These are phyloP conservation scores for Leccinum subtestaceum DNA, from an alignment of 768 basidiomycete genomes.

Conservation along the genomic window DNA sequence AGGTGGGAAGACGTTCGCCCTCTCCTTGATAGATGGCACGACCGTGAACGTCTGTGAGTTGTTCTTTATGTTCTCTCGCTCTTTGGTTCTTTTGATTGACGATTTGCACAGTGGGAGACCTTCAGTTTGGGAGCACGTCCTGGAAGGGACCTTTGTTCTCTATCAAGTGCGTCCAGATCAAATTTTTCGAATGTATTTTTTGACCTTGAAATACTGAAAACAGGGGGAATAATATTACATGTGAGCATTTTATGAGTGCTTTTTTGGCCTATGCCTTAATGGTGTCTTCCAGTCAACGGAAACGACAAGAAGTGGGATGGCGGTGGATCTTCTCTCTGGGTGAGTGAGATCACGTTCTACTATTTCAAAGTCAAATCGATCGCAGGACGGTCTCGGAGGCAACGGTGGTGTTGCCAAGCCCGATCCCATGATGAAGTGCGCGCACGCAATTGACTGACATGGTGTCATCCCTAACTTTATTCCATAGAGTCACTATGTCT, in stretches of 20 bases:
- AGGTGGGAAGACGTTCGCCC: conserved; percentile 47
- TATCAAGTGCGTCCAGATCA: conserved; percentile 37
- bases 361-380: neutral
- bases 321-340: conserved; percentile 45
- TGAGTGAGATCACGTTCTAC: conserved; percentile 4
- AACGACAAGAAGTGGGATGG: conserved; percentile 42
- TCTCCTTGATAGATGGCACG: conserved; percentile 45
- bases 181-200: neutral
- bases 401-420: conserved; percentile 21
- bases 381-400: conserved; percentile 28
- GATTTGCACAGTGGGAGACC: conserved; percentile 47
- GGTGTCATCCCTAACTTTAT: neutral
- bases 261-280: neutral
- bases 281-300: conserved; percentile 33
- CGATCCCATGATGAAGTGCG: conserved; percentile 41
- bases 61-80: neutral
- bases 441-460: neutral
- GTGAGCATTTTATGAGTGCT: conserved; percentile 30
- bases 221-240: conserved; percentile 49
- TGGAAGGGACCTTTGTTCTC: conserved; percentile 57
- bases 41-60: conserved; percentile 57
- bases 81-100: neutral
- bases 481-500: conserved; percentile 37
- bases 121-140: conserved; percentile 49
- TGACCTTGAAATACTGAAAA: neutral